phyloP scores from a whole-genome alignment of 208 protist genomes.

The Naegleria gruberi region DNA sequence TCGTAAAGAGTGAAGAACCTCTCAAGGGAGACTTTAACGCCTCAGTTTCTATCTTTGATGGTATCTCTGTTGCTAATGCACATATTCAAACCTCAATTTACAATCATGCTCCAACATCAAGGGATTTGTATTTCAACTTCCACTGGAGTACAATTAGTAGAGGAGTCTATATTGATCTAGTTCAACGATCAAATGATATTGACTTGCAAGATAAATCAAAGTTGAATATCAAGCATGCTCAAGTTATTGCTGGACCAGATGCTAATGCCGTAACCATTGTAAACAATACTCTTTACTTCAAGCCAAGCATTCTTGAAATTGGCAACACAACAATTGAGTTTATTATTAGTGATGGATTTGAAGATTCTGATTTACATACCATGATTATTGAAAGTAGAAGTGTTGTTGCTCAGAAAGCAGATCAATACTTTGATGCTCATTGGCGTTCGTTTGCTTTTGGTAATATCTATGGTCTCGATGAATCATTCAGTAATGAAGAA shows the following conservation, averaged over 20 bases:
- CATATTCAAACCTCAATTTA: background rate
- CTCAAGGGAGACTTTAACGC: background rate
- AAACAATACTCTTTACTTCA: background rate
- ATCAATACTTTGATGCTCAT: background rate
- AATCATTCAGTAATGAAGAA: too few relatives aligned
- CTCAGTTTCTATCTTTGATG: background rate
- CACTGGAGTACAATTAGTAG: background rate
- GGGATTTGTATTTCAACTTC: background rate
- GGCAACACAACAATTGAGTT: background rate
- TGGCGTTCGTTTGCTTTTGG: background rate
- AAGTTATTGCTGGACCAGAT: background rate
- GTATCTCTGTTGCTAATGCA: background rate
- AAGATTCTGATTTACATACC: background rate
- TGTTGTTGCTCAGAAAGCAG: background rate
- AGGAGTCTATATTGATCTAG: background rate
- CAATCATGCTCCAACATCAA: background rate
- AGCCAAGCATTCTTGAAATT: background rate
- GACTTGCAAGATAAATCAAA: background rate
- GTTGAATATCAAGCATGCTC: background rate
- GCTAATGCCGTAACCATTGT: background rate
- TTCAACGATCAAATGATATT: background rate
- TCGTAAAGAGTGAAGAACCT: background rate
- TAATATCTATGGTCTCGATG: too few relatives aligned
- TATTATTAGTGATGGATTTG: background rate
- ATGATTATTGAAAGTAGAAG: background rate